Conservation (phyloP, 768 basidiomycete genomes). For the Auricularia heimuer region DNA sequence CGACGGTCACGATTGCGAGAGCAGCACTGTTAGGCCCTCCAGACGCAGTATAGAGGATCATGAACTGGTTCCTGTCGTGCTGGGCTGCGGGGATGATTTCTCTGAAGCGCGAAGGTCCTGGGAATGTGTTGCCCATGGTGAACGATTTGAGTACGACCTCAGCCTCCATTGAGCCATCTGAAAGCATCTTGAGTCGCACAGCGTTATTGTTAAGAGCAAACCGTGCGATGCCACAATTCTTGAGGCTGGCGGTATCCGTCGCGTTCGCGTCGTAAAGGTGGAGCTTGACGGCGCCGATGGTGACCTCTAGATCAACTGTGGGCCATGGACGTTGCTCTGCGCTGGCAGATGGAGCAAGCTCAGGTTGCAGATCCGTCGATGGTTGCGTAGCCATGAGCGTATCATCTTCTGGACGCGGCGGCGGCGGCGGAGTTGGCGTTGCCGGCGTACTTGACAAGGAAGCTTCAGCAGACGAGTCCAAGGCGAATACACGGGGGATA, state of each 20-base stretch:
- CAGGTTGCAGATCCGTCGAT: conserved; percentile 40
- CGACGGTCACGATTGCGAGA: conserved; percentile 77
- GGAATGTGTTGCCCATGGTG: conserved; percentile 80
- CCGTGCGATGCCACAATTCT: conserved; percentile 71
- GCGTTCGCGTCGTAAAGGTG: conserved; percentile 76
- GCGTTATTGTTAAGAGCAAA: conserved; percentile 76
- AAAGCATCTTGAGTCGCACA: conserved; percentile 70
- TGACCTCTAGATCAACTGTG: conserved; percentile 62
- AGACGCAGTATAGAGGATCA: conserved; percentile 78
- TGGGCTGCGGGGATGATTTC: conserved; percentile 91
- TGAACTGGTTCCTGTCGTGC: conserved; percentile 84
- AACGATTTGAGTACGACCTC: conserved; percentile 86
- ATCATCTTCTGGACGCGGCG: conserved; percentile 4
- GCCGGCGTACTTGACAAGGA: conserved; percentile 9
- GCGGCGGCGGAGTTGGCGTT: conserved; percentile 12
- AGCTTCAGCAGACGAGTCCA: conserved; percentile 31
- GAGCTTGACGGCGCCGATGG: conserved; percentile 61
- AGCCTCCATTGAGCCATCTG: conserved; percentile 75
- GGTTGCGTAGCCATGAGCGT: conserved; percentile 17
- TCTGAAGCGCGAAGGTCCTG: conserved; percentile 75
- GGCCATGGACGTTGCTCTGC: conserved; percentile 40
- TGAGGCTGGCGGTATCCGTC: conserved; percentile 43
- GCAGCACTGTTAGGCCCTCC: conserved; percentile 47
- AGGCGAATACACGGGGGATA: conserved; percentile 55
- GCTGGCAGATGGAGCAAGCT: conserved; percentile 31